A percentile compares a stretch with the other conserved stretches of the same genome.
phyloP scores from a whole-genome alignment of 352 stramenopile species.

The Pythium periplocum region DNA sequence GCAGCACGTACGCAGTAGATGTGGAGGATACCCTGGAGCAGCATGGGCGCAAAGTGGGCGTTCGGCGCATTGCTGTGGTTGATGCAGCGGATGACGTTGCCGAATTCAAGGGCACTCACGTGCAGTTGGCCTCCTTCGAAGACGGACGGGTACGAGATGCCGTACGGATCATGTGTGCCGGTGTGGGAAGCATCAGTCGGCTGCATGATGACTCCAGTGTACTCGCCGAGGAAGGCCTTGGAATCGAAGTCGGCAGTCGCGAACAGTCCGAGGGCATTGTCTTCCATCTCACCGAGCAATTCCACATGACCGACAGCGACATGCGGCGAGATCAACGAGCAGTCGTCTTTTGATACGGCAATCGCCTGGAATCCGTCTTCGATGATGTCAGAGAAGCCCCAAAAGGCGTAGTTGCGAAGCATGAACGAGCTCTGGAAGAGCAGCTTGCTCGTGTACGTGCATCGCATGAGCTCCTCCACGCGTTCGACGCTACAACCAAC shows the following conservation, averaged over 20 bases:
- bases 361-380: conserved; percentile 49
- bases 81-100: conserved; percentile 74
- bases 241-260: conserved; percentile 36
- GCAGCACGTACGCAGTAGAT: conserved; percentile 62
- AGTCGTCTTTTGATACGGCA: conserved; percentile 15
- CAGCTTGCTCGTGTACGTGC: conserved; percentile 67
- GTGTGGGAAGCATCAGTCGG: conserved; percentile 7
- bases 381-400: conserved; percentile 53
- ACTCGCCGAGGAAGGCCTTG: conserved; percentile 56
- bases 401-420: conserved; percentile 76
- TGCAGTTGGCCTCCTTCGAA: conserved; percentile 64
- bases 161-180: conserved; percentile 54
- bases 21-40: conserved; percentile 57
- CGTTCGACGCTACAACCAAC: conserved; percentile 21
- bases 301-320: conserved; percentile 50
- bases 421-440: conserved; percentile 62
- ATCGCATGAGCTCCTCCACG: conserved; percentile 57
- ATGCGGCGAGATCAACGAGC: conserved; percentile 29
- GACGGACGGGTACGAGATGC: conserved; percentile 62
- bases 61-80: conserved; percentile 67
- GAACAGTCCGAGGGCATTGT: conserved; percentile 58
- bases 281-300: conserved; percentile 28
- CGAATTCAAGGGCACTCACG: conserved; percentile 63
- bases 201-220: conserved; percentile 54
- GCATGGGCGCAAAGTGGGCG: conserved; percentile 58